Evolutionary conservation across 768 basidiomycete genomes (phyloP).

Genomic region (Phlebiopsis gigantea): DNA sequence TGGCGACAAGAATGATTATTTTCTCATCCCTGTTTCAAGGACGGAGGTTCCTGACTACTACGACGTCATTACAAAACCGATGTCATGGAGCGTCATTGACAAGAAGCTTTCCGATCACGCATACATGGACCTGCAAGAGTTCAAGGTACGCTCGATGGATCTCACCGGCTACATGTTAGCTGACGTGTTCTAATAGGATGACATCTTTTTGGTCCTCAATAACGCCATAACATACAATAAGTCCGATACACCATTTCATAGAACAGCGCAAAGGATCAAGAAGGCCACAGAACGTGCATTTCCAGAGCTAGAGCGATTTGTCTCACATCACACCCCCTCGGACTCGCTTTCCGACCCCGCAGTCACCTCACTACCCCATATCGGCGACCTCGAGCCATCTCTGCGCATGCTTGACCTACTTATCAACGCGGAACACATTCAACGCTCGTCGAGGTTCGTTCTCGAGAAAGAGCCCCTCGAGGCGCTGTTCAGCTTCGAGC

Average conservation of each 20-base stretch:
- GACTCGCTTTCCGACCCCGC: neutral
- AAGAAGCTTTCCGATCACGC: constrained; percentile 74
- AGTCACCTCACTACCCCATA: constrained; percentile 2
- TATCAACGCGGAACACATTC: constrained; percentile 44
- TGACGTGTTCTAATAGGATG: constrained; percentile 43
- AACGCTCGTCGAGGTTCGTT: constrained; percentile 48
- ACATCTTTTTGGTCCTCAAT: constrained; percentile 75
- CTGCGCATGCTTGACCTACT: constrained; percentile 52
- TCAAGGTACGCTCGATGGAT: constrained; percentile 46
- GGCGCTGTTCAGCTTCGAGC: constrained; percentile 64
- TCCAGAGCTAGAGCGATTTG: constrained; percentile 34
- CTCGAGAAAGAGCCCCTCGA: constrained; percentile 54
- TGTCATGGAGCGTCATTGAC: constrained; percentile 85
- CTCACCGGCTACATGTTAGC: neutral
- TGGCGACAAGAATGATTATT: constrained; percentile 66
- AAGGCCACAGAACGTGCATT: constrained; percentile 36
- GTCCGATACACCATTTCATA: constrained; percentile 63
- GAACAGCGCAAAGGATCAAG: constrained; percentile 62
- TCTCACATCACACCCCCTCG: constrained; percentile 6
- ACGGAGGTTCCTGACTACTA: constrained; percentile 87
- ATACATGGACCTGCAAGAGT: constrained; percentile 73
- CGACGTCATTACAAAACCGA: constrained; percentile 77
- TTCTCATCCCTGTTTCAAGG: constrained; percentile 78
- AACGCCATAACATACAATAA: constrained; percentile 90
- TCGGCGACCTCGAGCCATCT: constrained; percentile 77